Conservation (phyloP, 2,329 filamentous ascomycete genomes). For the Pyrenophora graminea region DNA sequence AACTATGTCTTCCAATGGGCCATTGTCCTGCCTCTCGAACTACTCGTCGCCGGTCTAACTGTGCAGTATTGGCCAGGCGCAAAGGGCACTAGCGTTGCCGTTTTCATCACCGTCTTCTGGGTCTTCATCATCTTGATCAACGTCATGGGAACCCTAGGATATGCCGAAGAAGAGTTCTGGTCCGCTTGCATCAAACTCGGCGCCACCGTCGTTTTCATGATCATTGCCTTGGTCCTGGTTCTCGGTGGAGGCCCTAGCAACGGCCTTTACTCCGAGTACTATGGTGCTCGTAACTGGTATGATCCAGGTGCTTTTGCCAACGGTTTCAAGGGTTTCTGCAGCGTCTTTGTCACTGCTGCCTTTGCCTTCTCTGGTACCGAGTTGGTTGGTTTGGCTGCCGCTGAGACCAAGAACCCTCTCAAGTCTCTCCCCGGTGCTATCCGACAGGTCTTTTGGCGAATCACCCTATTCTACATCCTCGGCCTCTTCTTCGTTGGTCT, state of each 20-base stretch:
- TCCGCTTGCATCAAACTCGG: conserved; percentile 42
- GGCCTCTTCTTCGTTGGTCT: conserved; percentile 52
- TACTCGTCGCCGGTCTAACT: conserved; percentile 46
- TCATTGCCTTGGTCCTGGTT: conserved; percentile 59
- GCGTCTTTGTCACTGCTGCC: conserved; percentile 66
- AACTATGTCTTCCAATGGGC: conserved; percentile 47
- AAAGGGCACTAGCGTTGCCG: conserved; percentile 24
- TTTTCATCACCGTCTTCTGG: conserved; percentile 47
- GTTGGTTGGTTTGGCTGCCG: conserved; percentile 63
- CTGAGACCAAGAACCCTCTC: conserved; percentile 61
- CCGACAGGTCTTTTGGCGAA: conserved; percentile 55
- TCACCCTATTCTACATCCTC: conserved; percentile 52
- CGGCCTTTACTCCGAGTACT: conserved; percentile 55
- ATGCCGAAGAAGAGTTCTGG: conserved; percentile 50
- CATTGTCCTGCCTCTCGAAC: conserved; percentile 46
- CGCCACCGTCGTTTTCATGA: conserved; percentile 47
- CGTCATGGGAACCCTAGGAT: conserved; percentile 46
- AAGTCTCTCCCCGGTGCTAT: conserved; percentile 53
- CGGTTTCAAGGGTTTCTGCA: conserved; percentile 67
- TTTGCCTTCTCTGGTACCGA: conserved; percentile 68
- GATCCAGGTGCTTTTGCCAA: conserved; percentile 58
- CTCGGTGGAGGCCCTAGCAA: conserved; percentile 59
- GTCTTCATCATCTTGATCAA: conserved; percentile 46
- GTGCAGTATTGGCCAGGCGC: conserved; percentile 43
- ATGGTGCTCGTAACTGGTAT: conserved; percentile 65